Evolutionary conservation across 2,329 filamentous ascomycete genomes (phyloP).

Genomic region (Hymenoscyphus fructigenus): DNA sequence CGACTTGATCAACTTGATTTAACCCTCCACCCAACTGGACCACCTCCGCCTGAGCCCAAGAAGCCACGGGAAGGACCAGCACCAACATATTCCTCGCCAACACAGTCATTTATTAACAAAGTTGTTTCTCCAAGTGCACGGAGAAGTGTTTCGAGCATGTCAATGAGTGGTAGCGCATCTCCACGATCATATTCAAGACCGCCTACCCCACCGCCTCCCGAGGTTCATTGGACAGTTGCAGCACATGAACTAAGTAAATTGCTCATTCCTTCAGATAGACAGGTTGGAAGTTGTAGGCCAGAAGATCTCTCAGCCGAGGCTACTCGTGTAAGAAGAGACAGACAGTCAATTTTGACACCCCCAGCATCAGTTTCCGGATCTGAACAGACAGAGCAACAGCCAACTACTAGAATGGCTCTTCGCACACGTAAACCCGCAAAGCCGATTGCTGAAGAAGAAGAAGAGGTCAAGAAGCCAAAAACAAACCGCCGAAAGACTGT

Average conservation of each 20-base stretch:
- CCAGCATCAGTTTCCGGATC: slow-evolving; percentile 34
- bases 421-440: slow-evolving; percentile 66
- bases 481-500: slow-evolving; percentile 61
- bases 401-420: slow-evolving; percentile 66
- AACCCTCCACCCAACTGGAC: slow-evolving; percentile 45
- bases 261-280: slow-evolving; percentile 73
- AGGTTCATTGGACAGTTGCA: slow-evolving; percentile 84
- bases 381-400: slow-evolving; percentile 34
- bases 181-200: slow-evolving; percentile 43
- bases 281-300: slow-evolving; percentile 71
- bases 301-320: slow-evolving; percentile 77
- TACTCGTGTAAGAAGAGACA: slow-evolving; percentile 61
- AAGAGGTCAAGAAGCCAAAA: slow-evolving; percentile 43
- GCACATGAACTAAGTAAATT: slow-evolving; percentile 78
- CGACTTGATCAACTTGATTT: slow-evolving; percentile 70
- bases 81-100: slow-evolving; percentile 82
- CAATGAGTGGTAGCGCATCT: slow-evolving; percentile 39
- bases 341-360: slow-evolving; percentile 53
- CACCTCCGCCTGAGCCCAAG: slow-evolving; percentile 49
- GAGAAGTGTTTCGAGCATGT: slow-evolving; percentile 59
- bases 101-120: slow-evolving; percentile 82
- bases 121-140: slow-evolving; percentile 67
- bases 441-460: slow-evolving; percentile 50
- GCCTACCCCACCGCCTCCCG: slow-evolving; percentile 70
- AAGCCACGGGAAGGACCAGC: slow-evolving; percentile 55